A percentile compares a stretch with the other conserved stretches of the same genome.
phyloP scores from a whole-genome alignment of 1,284 basidiomycete genomes.

The Macrocybe sp. region DNA sequence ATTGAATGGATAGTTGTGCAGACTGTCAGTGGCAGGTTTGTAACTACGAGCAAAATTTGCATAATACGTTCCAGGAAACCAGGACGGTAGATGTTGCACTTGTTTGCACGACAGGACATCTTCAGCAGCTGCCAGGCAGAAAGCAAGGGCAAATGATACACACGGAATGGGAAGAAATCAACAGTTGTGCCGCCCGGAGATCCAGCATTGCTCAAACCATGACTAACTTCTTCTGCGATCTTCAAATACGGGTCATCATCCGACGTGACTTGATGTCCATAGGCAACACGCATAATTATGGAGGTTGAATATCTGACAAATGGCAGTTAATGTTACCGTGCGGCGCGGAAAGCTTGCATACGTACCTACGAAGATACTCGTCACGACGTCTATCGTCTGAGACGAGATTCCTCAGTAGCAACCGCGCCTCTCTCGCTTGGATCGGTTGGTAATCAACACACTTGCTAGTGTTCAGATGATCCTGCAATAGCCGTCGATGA shows the following conservation, averaged over 20 bases:
- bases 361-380: constrained; percentile 11
- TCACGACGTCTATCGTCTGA: constrained; percentile 7
- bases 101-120: not conserved
- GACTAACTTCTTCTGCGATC: constrained; percentile 8
- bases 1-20: constrained; percentile 15
- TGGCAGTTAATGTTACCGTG: not conserved
- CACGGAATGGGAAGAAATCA: constrained; percentile 19
- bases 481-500: constrained; percentile 15
- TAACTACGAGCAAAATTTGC: constrained; percentile 8
- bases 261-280: constrained; percentile 18
- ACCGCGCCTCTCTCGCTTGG: constrained; percentile 13
- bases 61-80: constrained; percentile 22
- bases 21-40: constrained; percentile 3
- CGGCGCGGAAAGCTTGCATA: constrained; percentile 6
- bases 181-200: constrained; percentile 15
- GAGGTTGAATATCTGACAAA: constrained; percentile 15
- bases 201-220: constrained; percentile 12
- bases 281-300: constrained; percentile 17
- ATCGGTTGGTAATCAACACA: constrained; percentile 10
- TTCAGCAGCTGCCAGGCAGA: not conserved
- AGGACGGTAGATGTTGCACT: constrained; percentile 18
- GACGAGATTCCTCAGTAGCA: constrained; percentile 14
- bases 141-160: not conserved
- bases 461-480: constrained; percentile 11
- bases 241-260: constrained; percentile 18